Percentiles rank a stretch among this genome's conserved stretches.
These are phyloP conservation scores for Tricladium varicosporioides DNA, from an alignment of 2,329 filamentous ascomycete species.

Conservation along the genomic window DNA sequence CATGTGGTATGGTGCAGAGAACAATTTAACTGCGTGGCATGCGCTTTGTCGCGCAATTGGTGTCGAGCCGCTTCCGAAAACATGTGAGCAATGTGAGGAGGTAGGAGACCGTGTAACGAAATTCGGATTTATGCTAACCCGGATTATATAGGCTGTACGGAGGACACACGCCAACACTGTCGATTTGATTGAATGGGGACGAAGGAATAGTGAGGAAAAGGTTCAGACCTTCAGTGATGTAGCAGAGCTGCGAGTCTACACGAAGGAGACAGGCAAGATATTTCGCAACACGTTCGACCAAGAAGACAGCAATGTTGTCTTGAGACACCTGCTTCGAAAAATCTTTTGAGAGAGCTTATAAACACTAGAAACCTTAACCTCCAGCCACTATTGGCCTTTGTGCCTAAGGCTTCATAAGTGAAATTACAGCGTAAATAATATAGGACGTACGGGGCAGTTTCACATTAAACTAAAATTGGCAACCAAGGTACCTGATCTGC, in stretches of 20 bases:
- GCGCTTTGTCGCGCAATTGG: slow-evolving; percentile 23
- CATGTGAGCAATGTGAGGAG: slow-evolving; percentile 22
- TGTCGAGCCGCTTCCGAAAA: slow-evolving; percentile 24
- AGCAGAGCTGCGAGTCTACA: slow-evolving; percentile 20
- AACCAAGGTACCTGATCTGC: slow-evolving; percentile 5
- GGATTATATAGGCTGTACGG: slow-evolving; percentile 19
- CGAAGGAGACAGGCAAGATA: slow-evolving; percentile 23
- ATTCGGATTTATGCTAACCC: slow-evolving; percentile 19
- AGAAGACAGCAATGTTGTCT: slow-evolving; percentile 24
- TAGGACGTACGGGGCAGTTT: slow-evolving; percentile 1
- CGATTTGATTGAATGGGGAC: slow-evolving; percentile 27
- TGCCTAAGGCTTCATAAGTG: slow-evolving; percentile 5
- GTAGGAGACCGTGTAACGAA: slow-evolving; percentile 17
- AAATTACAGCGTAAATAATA: slow-evolving; percentile 10
- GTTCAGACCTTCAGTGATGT: slow-evolving; percentile 23
- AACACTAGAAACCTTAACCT: slow-evolving; percentile 1
- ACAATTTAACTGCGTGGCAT: slow-evolving; percentile 26
- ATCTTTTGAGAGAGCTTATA: slow-evolving; percentile 21
- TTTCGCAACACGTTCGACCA: slow-evolving; percentile 20
- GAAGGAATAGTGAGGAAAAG: slow-evolving; percentile 21
- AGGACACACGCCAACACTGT: slow-evolving; percentile 25
- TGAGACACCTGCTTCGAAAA: slow-evolving; percentile 26
- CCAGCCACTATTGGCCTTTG: no score
- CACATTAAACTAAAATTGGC: no score
- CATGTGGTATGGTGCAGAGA: slow-evolving; percentile 25